Evolutionary conservation across 1,284 basidiomycete species (phyloP).

Genomic region (Malassezia nana): DNA sequence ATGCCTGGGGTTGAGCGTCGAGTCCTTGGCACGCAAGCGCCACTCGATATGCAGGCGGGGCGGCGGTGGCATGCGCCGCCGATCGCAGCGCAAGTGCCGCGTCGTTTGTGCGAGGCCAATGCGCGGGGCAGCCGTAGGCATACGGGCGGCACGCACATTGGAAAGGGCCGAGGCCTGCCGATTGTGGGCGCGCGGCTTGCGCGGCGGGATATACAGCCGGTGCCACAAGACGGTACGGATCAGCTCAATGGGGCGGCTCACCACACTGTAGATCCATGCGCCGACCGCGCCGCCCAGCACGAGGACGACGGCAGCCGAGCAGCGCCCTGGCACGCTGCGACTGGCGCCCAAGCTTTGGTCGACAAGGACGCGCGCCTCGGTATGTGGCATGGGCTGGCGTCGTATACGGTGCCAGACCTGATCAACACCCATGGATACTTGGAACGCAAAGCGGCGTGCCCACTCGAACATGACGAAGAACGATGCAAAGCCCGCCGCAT

Average conservation of each 20-base stretch:
- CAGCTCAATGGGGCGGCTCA: constrained; percentile 48
- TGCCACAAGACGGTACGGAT: constrained; percentile 47
- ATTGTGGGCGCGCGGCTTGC: not conserved
- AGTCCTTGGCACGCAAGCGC: constrained; percentile 1
- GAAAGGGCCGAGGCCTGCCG: not conserved
- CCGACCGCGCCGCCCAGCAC: constrained; percentile 40
- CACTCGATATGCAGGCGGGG: not conserved
- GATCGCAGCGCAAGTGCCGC: constrained; percentile 8
- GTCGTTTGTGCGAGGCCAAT: constrained; percentile 2
- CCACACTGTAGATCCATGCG: constrained; percentile 37
- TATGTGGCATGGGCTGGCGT: not conserved
- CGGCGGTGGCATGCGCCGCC: constrained; percentile 1
- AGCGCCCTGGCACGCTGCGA: constrained; percentile 31
- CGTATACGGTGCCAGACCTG: not conserved
- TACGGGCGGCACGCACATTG: constrained; percentile 6
- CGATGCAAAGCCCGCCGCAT: constrained; percentile 44
- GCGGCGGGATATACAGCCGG: constrained; percentile 16
- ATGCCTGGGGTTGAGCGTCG: too few relatives aligned
- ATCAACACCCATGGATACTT: constrained; percentile 26
- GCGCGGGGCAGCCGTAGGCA: not conserved
- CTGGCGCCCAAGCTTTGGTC: constrained; percentile 38
- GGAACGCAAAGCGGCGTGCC: constrained; percentile 40
- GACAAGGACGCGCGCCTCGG: constrained; percentile 9
- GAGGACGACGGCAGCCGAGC: constrained; percentile 34
- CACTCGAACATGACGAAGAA: constrained; percentile 50